Conservation (phyloP, 2,329 filamentous ascomycete genomes). For the Calcarisporium arbuscula region DNA sequence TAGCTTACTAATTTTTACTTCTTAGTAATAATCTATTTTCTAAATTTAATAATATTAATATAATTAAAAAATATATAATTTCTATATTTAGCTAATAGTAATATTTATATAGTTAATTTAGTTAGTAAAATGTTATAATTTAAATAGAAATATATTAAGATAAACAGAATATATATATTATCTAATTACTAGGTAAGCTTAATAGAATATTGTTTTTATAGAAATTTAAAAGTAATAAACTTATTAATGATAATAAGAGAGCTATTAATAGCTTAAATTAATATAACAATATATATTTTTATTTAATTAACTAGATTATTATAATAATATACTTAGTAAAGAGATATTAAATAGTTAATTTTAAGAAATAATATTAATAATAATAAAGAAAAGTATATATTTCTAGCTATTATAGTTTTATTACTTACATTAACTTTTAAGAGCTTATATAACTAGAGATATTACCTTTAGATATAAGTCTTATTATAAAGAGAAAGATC, state of each 20-base stretch:
- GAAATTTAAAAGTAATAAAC: not conserved
- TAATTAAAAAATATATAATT: not conserved
- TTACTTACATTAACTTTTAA: constrained; percentile 3
- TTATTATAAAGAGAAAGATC: too few relatives aligned
- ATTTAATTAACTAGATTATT: not conserved
- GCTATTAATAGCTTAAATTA: constrained; percentile 1
- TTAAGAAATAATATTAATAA: constrained; percentile 1
- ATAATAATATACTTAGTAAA: constrained; percentile 1
- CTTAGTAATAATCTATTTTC: not conserved
- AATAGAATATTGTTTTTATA: not conserved
- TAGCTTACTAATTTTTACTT: not conserved
- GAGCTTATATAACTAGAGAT: not conserved
- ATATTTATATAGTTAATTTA: constrained; percentile 1
- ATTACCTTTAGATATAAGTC: not conserved
- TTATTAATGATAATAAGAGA: not conserved
- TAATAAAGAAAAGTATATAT: constrained; percentile 2
- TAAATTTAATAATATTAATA: not conserved
- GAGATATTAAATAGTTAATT: not conserved
- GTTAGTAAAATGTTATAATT: not conserved
- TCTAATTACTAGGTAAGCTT: not conserved
- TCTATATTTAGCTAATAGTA: not conserved
- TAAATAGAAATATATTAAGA: not conserved
- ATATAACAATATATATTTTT: constrained; percentile 1
- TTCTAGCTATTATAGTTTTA: not conserved
- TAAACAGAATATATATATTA: not conserved